A percentile compares a stretch with the other conserved stretches of the same genome.
Evolutionary conservation across 1,139 yeast genomes (phyloP).

Genomic region (Citeromyces hawaiiensis): DNA sequence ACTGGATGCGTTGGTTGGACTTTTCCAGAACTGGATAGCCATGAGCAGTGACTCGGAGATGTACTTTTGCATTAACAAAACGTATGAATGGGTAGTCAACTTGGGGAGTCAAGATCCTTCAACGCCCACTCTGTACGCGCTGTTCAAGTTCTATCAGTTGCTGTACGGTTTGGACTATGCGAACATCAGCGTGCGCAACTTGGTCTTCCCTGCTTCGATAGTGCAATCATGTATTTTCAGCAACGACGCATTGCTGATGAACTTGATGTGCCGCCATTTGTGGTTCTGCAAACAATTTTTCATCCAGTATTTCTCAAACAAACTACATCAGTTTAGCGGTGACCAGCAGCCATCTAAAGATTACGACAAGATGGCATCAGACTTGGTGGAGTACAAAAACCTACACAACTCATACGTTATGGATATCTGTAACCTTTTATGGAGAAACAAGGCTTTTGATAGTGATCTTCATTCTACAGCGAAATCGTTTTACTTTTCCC

Average conservation of each 20-base stretch:
- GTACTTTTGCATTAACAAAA: constrained; percentile 9
- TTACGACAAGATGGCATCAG: constrained; percentile 8
- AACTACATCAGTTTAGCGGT: not conserved
- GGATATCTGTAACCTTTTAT: constrained; percentile 46
- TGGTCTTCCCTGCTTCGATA: constrained; percentile 26
- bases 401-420: constrained; percentile 40
- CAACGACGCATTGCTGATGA: constrained; percentile 27
- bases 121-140: not conserved
- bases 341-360: constrained; percentile 1
- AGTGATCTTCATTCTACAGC: constrained; percentile 10
- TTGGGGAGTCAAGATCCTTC: constrained; percentile 3
- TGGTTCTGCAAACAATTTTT: constrained; percentile 25
- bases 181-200: constrained; percentile 10
- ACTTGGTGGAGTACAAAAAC: constrained; percentile 17
- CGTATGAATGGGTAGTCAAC: constrained; percentile 5
- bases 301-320: constrained; percentile 8
- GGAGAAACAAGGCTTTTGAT: constrained; percentile 41
- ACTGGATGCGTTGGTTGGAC: constrained; percentile 1
- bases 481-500: constrained; percentile 28
- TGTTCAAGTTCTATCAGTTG: not conserved
- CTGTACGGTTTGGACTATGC: constrained; percentile 1
- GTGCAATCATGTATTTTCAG: constrained; percentile 23
- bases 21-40: constrained; percentile 6
- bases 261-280: constrained; percentile 36
- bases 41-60: constrained; percentile 4